Evolutionary conservation across 2,329 filamentous ascomycete genomes (phyloP).

Genomic region (Aplosporella prunicola): DNA sequence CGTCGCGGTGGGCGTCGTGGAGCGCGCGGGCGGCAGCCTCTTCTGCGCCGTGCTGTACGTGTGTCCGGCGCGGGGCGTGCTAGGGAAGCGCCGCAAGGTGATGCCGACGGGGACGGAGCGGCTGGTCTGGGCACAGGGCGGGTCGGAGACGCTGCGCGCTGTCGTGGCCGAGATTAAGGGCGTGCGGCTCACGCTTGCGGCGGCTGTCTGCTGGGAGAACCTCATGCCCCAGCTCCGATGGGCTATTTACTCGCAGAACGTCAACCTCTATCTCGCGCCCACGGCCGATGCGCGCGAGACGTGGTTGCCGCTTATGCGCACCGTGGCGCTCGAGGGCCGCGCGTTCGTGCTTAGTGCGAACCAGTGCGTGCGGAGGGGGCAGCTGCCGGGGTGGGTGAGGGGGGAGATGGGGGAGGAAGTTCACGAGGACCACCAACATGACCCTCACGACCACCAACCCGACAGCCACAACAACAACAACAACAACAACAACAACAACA

Average conservation of each 20-base stretch:
- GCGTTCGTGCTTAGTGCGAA: slow-evolving; percentile 82
- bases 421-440: slow-evolving; percentile 1
- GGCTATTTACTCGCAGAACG: slow-evolving; percentile 76
- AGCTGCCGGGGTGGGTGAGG: slow-evolving; percentile 50
- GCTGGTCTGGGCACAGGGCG: slow-evolving; percentile 81
- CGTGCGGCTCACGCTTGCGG: slow-evolving; percentile 67
- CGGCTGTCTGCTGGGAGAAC: slow-evolving; percentile 94
- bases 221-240: slow-evolving; percentile 88
- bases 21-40: slow-evolving; percentile 69
- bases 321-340: slow-evolving; percentile 69
- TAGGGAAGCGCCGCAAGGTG: slow-evolving; percentile 85
- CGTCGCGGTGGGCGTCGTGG: slow-evolving; percentile 68
- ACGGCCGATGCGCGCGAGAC: slow-evolving; percentile 78
- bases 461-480: too few species aligned
- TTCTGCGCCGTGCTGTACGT: slow-evolving; percentile 81
- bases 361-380: slow-evolving; percentile 58
- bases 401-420: slow-evolving; percentile 2
- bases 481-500: too few species aligned
- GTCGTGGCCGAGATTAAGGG: slow-evolving; percentile 72
- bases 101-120: slow-evolving; percentile 84
- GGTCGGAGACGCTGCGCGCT: slow-evolving; percentile 66
- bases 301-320: slow-evolving; percentile 76
- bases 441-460: not conserved
- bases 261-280: slow-evolving; percentile 84
- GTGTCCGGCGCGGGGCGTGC: slow-evolving; percentile 58